Evolutionary conservation across 208 protist genomes (phyloP).

Genomic region (Wallacemonas sp.): DNA sequence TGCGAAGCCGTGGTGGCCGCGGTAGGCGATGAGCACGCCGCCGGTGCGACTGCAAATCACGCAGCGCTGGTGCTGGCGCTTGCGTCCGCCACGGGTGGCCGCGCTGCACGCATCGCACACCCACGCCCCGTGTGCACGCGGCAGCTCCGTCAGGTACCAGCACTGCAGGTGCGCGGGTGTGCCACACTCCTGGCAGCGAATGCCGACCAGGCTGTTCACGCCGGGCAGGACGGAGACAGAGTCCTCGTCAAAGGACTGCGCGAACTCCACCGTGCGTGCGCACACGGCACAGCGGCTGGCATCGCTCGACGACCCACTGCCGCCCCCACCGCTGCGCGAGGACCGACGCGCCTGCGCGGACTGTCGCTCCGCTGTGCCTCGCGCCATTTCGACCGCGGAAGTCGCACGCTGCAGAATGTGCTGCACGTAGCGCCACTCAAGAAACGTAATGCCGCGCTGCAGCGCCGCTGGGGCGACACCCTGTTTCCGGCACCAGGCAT

Average conservation of each 20-base stretch:
- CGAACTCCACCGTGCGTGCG: constrained; percentile 15
- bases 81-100: constrained; percentile 9
- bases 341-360: too few species aligned
- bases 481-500: constrained; percentile 56
- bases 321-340: constrained; percentile 15
- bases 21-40: constrained; percentile 63
- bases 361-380: constrained; percentile 5
- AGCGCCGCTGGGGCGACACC: constrained; percentile 34
- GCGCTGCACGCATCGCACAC: constrained; percentile 56
- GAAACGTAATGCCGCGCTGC: constrained; percentile 48
- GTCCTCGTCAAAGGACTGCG: constrained; percentile 11
- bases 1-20: constrained; percentile 10
- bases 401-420: constrained; percentile 10
- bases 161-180: constrained; percentile 58
- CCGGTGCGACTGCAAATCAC: constrained; percentile 54
- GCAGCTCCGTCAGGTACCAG: constrained; percentile 55
- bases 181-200: constrained; percentile 56
- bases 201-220: constrained; percentile 15
- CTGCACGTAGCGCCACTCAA: constrained; percentile 69
- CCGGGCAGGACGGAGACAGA: constrained; percentile 9
- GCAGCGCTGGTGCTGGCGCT: constrained; percentile 25
- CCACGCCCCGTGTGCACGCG: constrained; percentile 43
- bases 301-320: neutral
- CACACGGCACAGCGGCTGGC: constrained; percentile 7
- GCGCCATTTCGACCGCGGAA: constrained; percentile 9